phyloP scores from a whole-genome alignment of 2,329 filamentous ascomycete genomes.

The Emmonsia crescens region DNA sequence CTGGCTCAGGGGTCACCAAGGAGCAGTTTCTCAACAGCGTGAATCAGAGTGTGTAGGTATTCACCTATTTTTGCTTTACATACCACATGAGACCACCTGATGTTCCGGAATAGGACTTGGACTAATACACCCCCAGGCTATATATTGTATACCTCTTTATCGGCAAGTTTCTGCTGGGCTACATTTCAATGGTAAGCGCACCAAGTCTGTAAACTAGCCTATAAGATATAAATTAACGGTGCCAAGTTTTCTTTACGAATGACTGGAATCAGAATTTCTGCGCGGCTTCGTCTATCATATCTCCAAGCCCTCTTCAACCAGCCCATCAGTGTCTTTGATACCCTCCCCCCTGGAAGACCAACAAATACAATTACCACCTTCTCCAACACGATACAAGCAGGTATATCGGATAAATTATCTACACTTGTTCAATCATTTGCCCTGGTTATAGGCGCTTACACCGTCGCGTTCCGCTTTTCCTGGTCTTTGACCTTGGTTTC shows the following conservation, averaged over 20 bases:
- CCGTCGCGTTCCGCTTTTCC: conserved; percentile 42
- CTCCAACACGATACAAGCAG: conserved; percentile 43
- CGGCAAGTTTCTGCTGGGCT: conserved; percentile 44
- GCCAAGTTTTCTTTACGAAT: conserved; percentile 38
- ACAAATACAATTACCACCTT: conserved; percentile 43
- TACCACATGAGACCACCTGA: not conserved
- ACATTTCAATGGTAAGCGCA: conserved; percentile 41
- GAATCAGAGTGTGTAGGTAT: conserved; percentile 28
- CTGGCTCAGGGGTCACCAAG: conserved; percentile 30
- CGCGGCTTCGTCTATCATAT: conserved; percentile 41
- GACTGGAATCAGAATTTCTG: conserved; percentile 41
- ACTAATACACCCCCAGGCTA: conserved; percentile 27
- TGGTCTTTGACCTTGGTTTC: conserved; percentile 44
- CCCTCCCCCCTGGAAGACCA: conserved; percentile 40
- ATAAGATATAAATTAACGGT: conserved; percentile 4
- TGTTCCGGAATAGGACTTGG: not conserved
- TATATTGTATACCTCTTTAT: conserved; percentile 50
- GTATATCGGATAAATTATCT: conserved; percentile 44
- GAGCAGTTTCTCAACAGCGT: conserved; percentile 42
- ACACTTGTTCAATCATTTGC: conserved; percentile 33
- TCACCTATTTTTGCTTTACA: not conserved
- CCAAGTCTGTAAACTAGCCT: not conserved
- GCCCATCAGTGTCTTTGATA: conserved; percentile 40
- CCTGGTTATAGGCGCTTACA: conserved; percentile 36
- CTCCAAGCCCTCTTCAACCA: conserved; percentile 40